A percentile compares a stretch with the other conserved stretches of the same genome.
These are phyloP conservation scores for Avicennia marina DNA, from an alignment of 257 asterid species.

Conservation along the genomic window DNA sequence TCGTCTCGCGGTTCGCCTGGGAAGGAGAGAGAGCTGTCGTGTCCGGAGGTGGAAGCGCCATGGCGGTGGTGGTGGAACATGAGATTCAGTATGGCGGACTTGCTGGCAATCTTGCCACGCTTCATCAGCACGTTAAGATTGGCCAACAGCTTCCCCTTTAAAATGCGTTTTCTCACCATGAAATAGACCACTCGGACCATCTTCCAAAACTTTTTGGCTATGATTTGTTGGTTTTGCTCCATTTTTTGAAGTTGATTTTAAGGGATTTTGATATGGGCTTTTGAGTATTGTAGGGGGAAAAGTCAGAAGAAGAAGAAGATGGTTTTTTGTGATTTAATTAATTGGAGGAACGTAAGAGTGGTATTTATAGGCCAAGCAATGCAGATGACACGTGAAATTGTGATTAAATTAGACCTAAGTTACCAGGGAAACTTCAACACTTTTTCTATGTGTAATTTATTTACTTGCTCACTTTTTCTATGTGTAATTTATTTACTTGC, in stretches of 20 bases:
- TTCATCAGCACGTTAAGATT: constrained; percentile 66
- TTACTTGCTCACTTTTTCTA: no score
- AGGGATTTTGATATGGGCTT: no score
- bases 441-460: not conserved
- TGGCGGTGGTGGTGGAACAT: constrained; percentile 48
- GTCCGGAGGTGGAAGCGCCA: constrained; percentile 5
- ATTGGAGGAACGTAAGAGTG: constrained; percentile 9
- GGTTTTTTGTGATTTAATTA: not conserved
- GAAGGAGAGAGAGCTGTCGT: not conserved
- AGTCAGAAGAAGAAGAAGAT: not conserved
- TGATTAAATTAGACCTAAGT: constrained; percentile 9
- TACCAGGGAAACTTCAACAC: constrained; percentile 13
- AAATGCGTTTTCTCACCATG: constrained; percentile 71
- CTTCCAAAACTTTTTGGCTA: constrained; percentile 69
- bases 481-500: no score
- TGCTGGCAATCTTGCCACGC: constrained; percentile 82
- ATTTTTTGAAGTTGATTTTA: constrained; percentile 24
- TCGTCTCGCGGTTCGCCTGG: constrained; percentile 23
- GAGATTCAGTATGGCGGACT: constrained; percentile 64
- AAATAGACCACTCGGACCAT: constrained; percentile 45
- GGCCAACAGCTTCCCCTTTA: constrained; percentile 49
- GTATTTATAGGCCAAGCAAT: constrained; percentile 26
- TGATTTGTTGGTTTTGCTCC: constrained; percentile 65
- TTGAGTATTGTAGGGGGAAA: not conserved
- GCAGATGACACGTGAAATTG: constrained; percentile 14